phyloP scores from a whole-genome alignment of 2,329 filamentous ascomycete genomes.

The Fusarium acutatum region DNA sequence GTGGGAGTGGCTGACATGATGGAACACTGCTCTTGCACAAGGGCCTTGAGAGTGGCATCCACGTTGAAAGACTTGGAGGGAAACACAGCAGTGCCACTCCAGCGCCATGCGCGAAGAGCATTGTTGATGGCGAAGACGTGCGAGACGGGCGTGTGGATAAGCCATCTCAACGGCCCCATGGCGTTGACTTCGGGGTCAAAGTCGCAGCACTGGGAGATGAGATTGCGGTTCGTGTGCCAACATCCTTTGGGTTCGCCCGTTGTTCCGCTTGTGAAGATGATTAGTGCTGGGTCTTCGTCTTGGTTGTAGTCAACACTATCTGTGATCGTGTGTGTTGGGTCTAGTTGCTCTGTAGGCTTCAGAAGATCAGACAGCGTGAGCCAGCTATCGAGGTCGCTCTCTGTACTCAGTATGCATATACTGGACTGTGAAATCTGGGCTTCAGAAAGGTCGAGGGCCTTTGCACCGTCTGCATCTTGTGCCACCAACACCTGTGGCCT shows the following conservation, averaged over 20 bases:
- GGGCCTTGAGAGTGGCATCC: constrained; percentile 43
- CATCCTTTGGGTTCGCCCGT: constrained; percentile 58
- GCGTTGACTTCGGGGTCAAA: constrained; percentile 48
- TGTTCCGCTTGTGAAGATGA: constrained; percentile 61
- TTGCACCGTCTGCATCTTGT: constrained; percentile 41
- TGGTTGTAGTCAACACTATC: neutral
- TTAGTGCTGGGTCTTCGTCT: constrained; percentile 45
- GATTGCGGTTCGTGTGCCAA: constrained; percentile 51
- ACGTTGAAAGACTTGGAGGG: constrained; percentile 48
- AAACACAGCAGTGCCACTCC: constrained; percentile 48
- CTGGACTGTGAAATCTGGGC: neutral
- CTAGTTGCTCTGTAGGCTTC: neutral
- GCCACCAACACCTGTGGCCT: constrained; percentile 45
- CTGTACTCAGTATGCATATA: constrained; percentile 40
- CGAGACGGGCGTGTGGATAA: constrained; percentile 49
- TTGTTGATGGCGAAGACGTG: constrained; percentile 54
- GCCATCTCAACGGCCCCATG: constrained; percentile 45
- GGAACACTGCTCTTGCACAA: constrained; percentile 47
- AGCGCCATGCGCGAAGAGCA: constrained; percentile 48
- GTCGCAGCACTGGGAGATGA: constrained; percentile 49
- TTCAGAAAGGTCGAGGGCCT: constrained; percentile 25
- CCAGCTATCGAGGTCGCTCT: constrained; percentile 31
- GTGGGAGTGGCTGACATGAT: constrained; percentile 53
- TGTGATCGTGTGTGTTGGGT: neutral
- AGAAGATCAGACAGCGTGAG: constrained; percentile 20